Evolutionary conservation across 148 eudicot species (phyloP).

Genomic region (Tetragonia tetragonoides): DNA sequence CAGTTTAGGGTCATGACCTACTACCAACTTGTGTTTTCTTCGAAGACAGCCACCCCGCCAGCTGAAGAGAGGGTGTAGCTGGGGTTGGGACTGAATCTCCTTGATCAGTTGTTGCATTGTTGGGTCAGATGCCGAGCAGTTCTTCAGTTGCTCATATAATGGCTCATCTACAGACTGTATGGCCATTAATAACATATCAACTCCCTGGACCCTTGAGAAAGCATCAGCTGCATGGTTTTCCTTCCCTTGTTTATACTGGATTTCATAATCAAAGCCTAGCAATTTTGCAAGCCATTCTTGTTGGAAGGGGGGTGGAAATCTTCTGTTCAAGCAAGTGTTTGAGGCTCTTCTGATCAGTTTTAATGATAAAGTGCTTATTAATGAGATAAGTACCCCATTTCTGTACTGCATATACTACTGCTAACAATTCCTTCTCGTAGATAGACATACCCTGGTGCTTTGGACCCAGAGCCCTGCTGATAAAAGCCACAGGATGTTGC

Average conservation of each 20-base stretch:
- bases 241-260: background rate
- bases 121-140: background rate
- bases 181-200: background rate
- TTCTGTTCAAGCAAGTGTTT: background rate
- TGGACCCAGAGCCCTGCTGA: background rate
- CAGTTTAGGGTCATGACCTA: background rate
- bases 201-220: background rate
- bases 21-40: background rate
- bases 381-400: constrained; percentile 4
- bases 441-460: background rate
- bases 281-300: background rate
- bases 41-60: background rate
- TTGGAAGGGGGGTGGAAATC: background rate
- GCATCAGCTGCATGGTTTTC: constrained; percentile 7
- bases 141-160: background rate
- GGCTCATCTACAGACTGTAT: background rate
- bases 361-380: background rate
- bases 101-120: background rate
- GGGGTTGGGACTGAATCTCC: background rate
- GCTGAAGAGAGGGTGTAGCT: background rate
- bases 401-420: background rate
- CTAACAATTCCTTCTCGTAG: constrained; percentile 3
- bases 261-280: constrained; percentile 1
- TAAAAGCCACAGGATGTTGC: background rate
- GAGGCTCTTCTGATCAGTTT: constrained; percentile 5